Evolutionary conservation across 176 grass and related monocot genomes (phyloP).

Genomic region (Cenchrus purpureus): DNA sequence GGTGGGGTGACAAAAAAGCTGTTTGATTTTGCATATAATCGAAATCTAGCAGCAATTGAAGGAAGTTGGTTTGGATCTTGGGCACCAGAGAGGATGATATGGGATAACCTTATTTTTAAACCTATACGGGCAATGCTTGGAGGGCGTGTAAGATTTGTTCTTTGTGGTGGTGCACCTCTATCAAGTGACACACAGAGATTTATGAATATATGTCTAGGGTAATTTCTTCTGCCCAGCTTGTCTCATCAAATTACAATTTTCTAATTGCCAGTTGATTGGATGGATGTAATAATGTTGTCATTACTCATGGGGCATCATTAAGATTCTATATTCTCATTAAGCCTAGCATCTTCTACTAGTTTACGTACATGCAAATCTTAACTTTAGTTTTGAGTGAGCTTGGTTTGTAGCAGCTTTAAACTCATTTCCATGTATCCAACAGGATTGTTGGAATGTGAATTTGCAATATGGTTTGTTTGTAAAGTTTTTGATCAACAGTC

Average conservation of each 20-base stretch:
- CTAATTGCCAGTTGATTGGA: neutral
- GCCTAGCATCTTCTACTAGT: neutral
- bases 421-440: neutral
- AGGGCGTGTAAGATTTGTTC: constrained; percentile 75
- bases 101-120: constrained; percentile 72
- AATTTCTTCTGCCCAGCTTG: constrained; percentile 38
- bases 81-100: constrained; percentile 70
- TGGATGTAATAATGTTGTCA: neutral
- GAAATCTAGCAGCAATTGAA: constrained; percentile 70
- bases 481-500: neutral
- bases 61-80: constrained; percentile 77
- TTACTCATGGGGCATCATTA: neutral
- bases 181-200: constrained; percentile 91
- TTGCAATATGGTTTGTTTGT: neutral
- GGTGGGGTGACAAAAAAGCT: constrained; percentile 74
- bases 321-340: neutral
- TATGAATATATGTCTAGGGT: constrained; percentile 91
- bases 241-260: constrained; percentile 14
- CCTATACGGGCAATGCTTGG: constrained; percentile 73
- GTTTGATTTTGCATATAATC: constrained; percentile 72
- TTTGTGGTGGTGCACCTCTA: constrained; percentile 85
- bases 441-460: neutral
- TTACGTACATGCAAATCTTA: neutral
- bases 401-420: neutral
- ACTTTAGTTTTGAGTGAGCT: neutral